Conservation (phyloP, 1,139 yeast genomes). For the Lodderomyces pseudojiufengensis region DNA sequence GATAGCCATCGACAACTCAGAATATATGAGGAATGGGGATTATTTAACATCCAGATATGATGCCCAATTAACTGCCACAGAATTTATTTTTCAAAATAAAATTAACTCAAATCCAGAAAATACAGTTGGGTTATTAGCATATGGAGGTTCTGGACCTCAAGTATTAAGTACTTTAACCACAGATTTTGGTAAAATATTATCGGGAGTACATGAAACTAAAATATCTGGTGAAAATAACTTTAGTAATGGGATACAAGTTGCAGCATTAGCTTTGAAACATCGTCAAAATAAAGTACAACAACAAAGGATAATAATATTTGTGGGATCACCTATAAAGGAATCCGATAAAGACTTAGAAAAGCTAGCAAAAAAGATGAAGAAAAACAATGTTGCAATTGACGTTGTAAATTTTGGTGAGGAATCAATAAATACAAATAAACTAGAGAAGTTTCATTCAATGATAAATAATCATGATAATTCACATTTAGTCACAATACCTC, state of each 20-base stretch:
- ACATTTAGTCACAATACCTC: conserved; percentile 83
- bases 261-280: conserved; percentile 94
- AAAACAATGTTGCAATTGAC: conserved; percentile 88
- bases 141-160: conserved; percentile 82
- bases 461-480: conserved; percentile 75
- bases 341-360: conserved; percentile 70
- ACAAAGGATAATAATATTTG: conserved; percentile 86
- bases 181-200: conserved; percentile 80
- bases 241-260: conserved; percentile 87
- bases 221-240: conserved; percentile 69
- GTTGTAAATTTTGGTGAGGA: conserved; percentile 92
- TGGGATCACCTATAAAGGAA: conserved; percentile 81
- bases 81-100: conserved; percentile 80
- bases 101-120: conserved; percentile 89
- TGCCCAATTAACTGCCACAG: conserved; percentile 93
- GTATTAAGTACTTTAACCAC: conserved; percentile 85
- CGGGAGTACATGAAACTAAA: conserved; percentile 84
- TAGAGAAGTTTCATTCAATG: conserved; percentile 75
- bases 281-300: conserved; percentile 92
- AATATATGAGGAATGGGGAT: conserved; percentile 94
- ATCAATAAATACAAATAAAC: conserved; percentile 66
- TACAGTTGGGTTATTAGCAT: conserved; percentile 85
- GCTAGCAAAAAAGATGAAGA: conserved; percentile 89
- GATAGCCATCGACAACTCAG: conserved; percentile 93
- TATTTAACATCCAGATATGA: conserved; percentile 85